Conservation (phyloP, 2,329 filamentous ascomycete genomes). For the Penicillium sp. region DNA sequence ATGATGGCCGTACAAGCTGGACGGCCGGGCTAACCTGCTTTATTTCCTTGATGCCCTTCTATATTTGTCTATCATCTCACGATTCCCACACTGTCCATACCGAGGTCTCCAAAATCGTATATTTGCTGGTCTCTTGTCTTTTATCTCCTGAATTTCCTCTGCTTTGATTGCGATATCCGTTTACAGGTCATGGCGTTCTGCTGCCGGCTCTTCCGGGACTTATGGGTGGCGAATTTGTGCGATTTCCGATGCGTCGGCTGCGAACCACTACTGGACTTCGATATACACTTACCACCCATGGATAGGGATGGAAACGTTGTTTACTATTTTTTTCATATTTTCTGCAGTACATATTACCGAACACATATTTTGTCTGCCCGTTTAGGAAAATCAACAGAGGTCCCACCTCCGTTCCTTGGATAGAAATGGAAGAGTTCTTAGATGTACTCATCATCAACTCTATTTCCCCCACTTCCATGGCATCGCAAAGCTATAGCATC, state of each 20-base stretch:
- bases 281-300: neutral
- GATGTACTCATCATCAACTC: neutral
- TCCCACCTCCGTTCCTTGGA: conserved; percentile 4
- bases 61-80: conserved; percentile 20
- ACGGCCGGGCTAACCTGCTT: conserved; percentile 27
- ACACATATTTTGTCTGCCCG: neutral
- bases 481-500: too few relatives aligned
- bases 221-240: conserved; percentile 14
- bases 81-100: conserved; percentile 28
- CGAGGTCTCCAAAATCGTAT: conserved; percentile 19
- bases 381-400: neutral
- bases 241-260: neutral
- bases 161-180: conserved; percentile 10
- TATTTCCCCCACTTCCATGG: too few relatives aligned
- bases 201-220: conserved; percentile 5
- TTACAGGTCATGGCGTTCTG: conserved; percentile 24
- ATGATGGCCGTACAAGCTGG: conserved; percentile 49
- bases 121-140: conserved; percentile 16
- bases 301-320: neutral
- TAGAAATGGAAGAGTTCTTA: conserved; percentile 4
- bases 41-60: conserved; percentile 6
- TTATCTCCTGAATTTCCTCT: neutral
- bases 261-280: neutral
- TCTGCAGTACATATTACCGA: conserved; percentile 1
- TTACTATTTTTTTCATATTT: conserved; percentile 4